A percentile compares a stretch with the other conserved stretches of the same genome.
phyloP scores from a whole-genome alignment of 176 grass and related monocot genomes.

The Cenchrus americanus region DNA sequence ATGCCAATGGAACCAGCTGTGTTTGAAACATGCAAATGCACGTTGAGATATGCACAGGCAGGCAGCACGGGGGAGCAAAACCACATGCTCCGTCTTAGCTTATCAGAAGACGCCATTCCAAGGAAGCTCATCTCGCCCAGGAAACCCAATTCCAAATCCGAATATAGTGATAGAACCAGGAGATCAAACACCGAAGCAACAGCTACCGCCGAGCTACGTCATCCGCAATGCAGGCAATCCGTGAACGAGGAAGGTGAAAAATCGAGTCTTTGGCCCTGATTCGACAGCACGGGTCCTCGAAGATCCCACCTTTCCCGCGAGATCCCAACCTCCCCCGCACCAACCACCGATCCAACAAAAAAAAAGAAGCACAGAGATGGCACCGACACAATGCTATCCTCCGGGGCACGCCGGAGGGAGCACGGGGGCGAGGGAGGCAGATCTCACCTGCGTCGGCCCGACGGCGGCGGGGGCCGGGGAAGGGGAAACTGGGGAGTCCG shows the following conservation, averaged over 20 bases:
- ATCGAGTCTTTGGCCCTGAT: background rate
- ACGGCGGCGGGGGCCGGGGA: slow-evolving; percentile 11
- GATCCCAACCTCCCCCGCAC: slow-evolving; percentile 5
- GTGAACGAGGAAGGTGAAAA: background rate
- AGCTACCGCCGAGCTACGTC: background rate
- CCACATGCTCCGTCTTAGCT: background rate
- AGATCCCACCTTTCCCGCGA: background rate
- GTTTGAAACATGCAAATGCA: background rate
- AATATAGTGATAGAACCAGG: background rate
- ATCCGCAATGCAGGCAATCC: background rate
- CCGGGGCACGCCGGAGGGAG: background rate
- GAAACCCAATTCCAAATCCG: background rate
- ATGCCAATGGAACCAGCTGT: background rate
- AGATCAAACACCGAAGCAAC: background rate
- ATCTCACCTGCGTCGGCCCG: slow-evolving; percentile 40
- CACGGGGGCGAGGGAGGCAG: background rate
- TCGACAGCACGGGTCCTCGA: background rate
- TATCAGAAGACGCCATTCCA: background rate
- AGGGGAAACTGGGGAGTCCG: slow-evolving; percentile 33
- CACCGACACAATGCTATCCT: background rate
- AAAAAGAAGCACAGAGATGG: background rate
- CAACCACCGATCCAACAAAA: background rate
- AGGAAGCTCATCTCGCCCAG: background rate
- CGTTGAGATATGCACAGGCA: background rate
- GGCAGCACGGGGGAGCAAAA: background rate